Base-by-base conservation (phyloP, 2,329 filamentous ascomycete genomes). In the Bimuria novae-zelandiae region DNA sequence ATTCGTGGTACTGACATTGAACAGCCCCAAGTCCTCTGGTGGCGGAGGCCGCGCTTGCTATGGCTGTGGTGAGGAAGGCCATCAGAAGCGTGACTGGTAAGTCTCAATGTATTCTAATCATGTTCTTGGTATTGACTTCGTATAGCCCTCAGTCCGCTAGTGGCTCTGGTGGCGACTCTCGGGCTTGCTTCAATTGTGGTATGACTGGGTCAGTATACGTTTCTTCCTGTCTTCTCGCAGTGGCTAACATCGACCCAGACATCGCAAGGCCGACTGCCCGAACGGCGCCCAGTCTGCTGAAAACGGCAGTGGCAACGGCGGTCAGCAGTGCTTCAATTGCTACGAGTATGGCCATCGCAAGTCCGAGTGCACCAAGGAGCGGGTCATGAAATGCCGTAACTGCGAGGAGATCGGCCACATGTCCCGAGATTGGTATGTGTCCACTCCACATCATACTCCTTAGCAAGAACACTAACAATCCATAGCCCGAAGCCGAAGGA, bases 401-500 rank as follows among this genome's bases (percentile, higher is more conserved):
- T 89, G 87, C 60, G 85, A 84, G 17, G 71, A 82, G 35, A 82
- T 85, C 47, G 86, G 85, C 4, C 86, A 89, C 56, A 76, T 79
- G 37, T 71, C 76, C 56, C 76, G 75, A 16, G 80, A 84, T 3
- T 85, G 85, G 43, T 36, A 46, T 16, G 43, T 27, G 35, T 45
- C 5, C 19, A n/a, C 10, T 6, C 4, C 3, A 22, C 11, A 16
- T n/a, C 3, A 12, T 7, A 11, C n/a, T 16, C 14, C 12, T 3
- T 3, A 17, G 14, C 21, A 17, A 35, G 2, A 4, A 36, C 14
- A n/a, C 43, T 46, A 27, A 46, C 14, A 7, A 10, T 6, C 12
- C 8, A 19, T 27, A 46, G 43, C 59, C 32, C 44, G 0, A 77
- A 84, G 71, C 84, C 84, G 3, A 77, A 75, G 35, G 81, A 84